phyloP scores from a whole-genome alignment of 495 filamentous ascomycete species.

The Neurospora cerealis region DNA sequence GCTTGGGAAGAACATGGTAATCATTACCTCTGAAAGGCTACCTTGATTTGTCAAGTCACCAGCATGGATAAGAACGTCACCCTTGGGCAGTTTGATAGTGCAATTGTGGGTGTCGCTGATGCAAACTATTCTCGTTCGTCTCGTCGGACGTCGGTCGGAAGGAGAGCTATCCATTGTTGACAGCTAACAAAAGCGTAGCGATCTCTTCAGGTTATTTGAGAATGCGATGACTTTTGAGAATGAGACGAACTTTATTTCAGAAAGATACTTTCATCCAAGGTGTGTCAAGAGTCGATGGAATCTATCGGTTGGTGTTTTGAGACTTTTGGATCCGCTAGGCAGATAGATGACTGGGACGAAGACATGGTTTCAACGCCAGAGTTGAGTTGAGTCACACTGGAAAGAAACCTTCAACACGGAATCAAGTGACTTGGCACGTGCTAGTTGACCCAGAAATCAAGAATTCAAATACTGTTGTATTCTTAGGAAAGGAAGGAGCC shows the following conservation, averaged over 20 bases:
- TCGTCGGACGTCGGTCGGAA: slow-evolving; percentile 6
- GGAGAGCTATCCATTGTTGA: background rate
- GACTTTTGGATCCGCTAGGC: background rate
- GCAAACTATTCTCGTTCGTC: slow-evolving; percentile 46
- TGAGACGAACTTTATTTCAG: too few relatives aligned
- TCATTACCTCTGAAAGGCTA: slow-evolving; percentile 36
- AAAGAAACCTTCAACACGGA: background rate
- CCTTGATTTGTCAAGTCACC: slow-evolving; percentile 83
- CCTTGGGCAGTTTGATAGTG: slow-evolving; percentile 55
- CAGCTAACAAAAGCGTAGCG: background rate
- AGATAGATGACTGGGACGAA: background rate
- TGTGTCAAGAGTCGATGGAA: too few relatives aligned
- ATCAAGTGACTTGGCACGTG: background rate
- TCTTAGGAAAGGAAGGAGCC: background rate
- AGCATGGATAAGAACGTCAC: slow-evolving; percentile 85
- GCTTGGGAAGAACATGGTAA: background rate
- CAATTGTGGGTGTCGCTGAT: slow-evolving; percentile 87
- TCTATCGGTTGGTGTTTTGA: background rate
- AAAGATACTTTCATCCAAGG: background rate
- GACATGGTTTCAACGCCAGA: background rate
- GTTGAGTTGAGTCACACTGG: background rate
- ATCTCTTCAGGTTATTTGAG: background rate
- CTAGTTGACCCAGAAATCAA: background rate
- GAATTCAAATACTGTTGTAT: background rate
- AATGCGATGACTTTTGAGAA: background rate